Conservation (phyloP, 352 stramenopile genomes). For the Pseudoperonospora humuli region DNA sequence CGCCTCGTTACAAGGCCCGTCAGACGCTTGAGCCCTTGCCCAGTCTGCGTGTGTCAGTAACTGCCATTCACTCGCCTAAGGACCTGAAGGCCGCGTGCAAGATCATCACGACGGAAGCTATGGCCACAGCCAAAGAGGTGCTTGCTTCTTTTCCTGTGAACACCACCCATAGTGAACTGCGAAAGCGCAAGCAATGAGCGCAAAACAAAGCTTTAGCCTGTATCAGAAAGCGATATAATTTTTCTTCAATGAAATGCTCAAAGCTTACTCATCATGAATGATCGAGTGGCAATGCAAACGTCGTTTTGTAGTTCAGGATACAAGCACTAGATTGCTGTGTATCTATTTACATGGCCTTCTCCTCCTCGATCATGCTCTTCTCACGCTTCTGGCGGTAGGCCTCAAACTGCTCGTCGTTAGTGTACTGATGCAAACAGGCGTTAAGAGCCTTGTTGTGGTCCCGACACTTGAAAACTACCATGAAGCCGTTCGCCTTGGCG, state of each 20-base stretch:
- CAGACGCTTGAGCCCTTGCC: constrained; percentile 52
- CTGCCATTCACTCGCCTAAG: constrained; percentile 51
- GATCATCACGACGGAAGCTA: constrained; percentile 46
- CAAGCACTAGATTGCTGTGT: not conserved
- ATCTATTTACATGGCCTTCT: constrained; percentile 4
- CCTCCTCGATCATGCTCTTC: constrained; percentile 36
- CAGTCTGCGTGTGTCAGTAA: constrained; percentile 71
- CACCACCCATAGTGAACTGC: constrained; percentile 19
- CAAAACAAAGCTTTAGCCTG: not conserved
- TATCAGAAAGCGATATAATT: not conserved
- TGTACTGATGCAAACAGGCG: constrained; percentile 74
- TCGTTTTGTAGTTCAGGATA: not conserved
- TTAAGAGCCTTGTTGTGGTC: constrained; percentile 72
- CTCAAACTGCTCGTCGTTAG: constrained; percentile 66
- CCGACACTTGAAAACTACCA: constrained; percentile 70
- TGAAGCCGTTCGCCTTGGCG: constrained; percentile 53
- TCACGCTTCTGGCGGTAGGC: constrained; percentile 54
- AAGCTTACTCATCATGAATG: not conserved
- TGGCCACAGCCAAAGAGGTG: constrained; percentile 39
- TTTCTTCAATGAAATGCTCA: constrained; percentile 15
- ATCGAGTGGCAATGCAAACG: not conserved
- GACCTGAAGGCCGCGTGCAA: constrained; percentile 53
- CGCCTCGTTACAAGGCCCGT: constrained; percentile 61
- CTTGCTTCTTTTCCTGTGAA: constrained; percentile 27
- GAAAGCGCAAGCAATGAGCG: constrained; percentile 33